Base-by-base conservation (phyloP, 208 protist species). In the Strigomonas culicis region DNA sequence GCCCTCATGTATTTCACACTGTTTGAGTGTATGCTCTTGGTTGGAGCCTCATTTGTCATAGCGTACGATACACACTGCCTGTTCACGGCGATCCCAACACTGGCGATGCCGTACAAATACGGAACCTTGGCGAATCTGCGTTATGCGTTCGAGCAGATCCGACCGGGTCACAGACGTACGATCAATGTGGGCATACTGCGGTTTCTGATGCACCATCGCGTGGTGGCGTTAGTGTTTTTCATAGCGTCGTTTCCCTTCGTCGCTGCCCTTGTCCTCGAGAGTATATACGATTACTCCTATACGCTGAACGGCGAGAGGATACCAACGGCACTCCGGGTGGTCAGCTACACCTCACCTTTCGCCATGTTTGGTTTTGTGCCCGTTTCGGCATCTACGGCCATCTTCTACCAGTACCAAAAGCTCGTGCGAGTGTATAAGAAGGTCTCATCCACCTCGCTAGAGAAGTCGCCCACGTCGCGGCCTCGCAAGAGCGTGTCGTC, bases 41-140 rank as follows among this genome's bases (percentile, higher is more conserved):
- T 70, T 11, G 66, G 41, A 39, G 70, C 66, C 41, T 73, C 79
- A 11, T 58, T 89, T 47, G 61, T 65, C 53, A 68, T 72, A 57
- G 59, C 65, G 64, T 85, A 73, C 49, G 66, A 83, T 21, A 83
- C 76, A 3, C 66, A 79, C 58, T 75, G 68, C 44, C 59, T 80
- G 11, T 68, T 79, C 22, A 64, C 77, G 47, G 69, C 74, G 3
- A 53, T 75, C 10, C 82, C 75, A 19, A 68, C 66, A 19, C 72
- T 89, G 51, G 32, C 50, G 19, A 60, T 66, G 25, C 82, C 82
- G 17, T 56, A 68, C 28, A 50, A 83, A 0, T 79, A 67, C 62
- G 44, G 61, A 17, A 61, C 68, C 15, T 65, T 86, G 39, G 4
- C 58, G n/a, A 56, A 53, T 0, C 43, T 76, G 4, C 46, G 43